Conservation (phyloP, 192 early-diverging fungal species). For the Borealophlyctis nickersoniae region DNA sequence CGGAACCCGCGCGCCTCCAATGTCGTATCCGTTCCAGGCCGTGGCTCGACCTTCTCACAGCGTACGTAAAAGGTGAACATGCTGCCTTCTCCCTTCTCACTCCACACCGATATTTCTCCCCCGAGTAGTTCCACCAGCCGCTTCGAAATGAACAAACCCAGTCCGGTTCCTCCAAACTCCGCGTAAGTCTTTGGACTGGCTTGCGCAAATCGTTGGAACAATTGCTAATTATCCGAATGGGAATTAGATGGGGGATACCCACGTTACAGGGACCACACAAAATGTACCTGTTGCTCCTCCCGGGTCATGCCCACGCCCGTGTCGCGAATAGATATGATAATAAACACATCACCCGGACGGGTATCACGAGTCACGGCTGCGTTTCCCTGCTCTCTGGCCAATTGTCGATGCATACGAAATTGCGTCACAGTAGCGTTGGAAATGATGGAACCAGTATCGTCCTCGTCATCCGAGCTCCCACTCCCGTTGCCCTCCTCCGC, state of each 20-base stretch:
- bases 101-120: conserved; percentile 41
- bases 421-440: neutral
- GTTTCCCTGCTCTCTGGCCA: neutral
- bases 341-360: conserved; percentile 1
- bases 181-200: conserved; percentile 31
- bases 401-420: no score
- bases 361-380: neutral
- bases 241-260: no score
- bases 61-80: conserved; percentile 34
- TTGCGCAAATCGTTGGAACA: conserved; percentile 38
- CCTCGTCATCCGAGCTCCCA: neutral
- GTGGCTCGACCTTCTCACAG: conserved; percentile 19
- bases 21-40: neutral
- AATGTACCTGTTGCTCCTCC: conserved; percentile 20
- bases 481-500: neutral
- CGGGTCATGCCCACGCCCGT: conserved; percentile 36
- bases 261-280: conserved; percentile 9
- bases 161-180: conserved; percentile 44
- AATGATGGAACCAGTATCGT: neutral
- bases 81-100: conserved; percentile 28
- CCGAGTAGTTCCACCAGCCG: conserved; percentile 35
- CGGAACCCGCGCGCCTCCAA: conserved; percentile 1
- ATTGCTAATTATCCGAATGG: neutral
- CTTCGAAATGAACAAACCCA: conserved; percentile 49
- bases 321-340: conserved; percentile 27